phyloP scores from a whole-genome alignment of 805 yeast genomes.

The Starmerella etchellsii region DNA sequence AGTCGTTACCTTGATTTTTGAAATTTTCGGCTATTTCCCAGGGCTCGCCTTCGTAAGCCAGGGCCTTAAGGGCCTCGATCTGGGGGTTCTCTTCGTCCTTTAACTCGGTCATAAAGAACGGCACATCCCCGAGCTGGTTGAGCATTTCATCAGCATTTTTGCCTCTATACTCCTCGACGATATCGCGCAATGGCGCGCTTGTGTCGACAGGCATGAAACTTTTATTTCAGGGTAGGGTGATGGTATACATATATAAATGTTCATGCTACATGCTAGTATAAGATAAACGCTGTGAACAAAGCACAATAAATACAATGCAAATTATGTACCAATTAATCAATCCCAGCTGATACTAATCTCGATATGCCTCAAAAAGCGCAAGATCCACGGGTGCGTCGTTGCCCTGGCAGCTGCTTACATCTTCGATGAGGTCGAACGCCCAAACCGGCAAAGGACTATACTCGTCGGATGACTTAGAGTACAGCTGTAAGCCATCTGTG shows the following conservation, averaged over 20 bases:
- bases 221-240: not conserved
- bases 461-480: constrained; percentile 17
- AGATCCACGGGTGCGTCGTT: constrained; percentile 46
- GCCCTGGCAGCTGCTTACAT: constrained; percentile 36
- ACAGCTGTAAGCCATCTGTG: constrained; percentile 17
- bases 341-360: constrained; percentile 27
- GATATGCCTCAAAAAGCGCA: constrained; percentile 40
- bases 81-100: constrained; percentile 43
- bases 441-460: constrained; percentile 32
- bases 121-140: constrained; percentile 66
- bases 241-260: too few relatives aligned
- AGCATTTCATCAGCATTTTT: constrained; percentile 66
- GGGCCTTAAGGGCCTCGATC: constrained; percentile 77
- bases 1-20: constrained; percentile 86
- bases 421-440: constrained; percentile 48
- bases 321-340: too few relatives aligned
- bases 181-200: constrained; percentile 17
- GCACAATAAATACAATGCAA: too few relatives aligned
- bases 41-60: constrained; percentile 93
- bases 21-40: constrained; percentile 81
- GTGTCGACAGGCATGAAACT: constrained; percentile 12
- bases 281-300: not conserved
- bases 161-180: constrained; percentile 29
- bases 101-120: constrained; percentile 79
- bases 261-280: too few relatives aligned